Conservation (phyloP, 2,329 filamentous ascomycete species). For the Lachnellula willkommii region DNA sequence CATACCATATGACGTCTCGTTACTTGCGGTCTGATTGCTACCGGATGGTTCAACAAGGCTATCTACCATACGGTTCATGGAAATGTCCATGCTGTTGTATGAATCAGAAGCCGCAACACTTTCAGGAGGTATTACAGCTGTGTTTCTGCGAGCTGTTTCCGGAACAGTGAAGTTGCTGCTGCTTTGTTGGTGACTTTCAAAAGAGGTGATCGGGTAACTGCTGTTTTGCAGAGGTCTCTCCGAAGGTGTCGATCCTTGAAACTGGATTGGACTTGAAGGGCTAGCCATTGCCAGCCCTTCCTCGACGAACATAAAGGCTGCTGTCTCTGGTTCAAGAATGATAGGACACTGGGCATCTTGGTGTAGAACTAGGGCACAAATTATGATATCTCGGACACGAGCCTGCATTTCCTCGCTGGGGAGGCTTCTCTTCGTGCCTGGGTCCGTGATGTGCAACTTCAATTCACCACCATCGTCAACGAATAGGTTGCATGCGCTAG, state of each 20-base stretch:
- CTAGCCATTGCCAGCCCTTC: slow-evolving; percentile 45
- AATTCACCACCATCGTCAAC: slow-evolving; percentile 32
- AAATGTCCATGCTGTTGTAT: slow-evolving; percentile 36
- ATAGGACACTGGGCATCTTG: slow-evolving; percentile 37
- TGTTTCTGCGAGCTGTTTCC: neutral
- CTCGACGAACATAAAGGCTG: slow-evolving; percentile 48
- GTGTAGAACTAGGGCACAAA: slow-evolving; percentile 55
- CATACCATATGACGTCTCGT: slow-evolving; percentile 51
- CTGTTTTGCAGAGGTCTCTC: neutral
- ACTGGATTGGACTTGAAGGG: slow-evolving; percentile 12
- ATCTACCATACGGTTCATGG: slow-evolving; percentile 54
- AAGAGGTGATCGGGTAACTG: neutral
- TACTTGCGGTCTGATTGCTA: slow-evolving; percentile 34
- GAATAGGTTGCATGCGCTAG: slow-evolving; percentile 47
- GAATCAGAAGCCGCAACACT: slow-evolving; percentile 20
- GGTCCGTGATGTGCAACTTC: slow-evolving; percentile 45
- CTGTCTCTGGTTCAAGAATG: slow-evolving; percentile 36
- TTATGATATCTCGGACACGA: slow-evolving; percentile 56
- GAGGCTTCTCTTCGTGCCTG: slow-evolving; percentile 46
- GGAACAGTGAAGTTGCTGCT: neutral
- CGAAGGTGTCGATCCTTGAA: slow-evolving; percentile 32
- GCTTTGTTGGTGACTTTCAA: neutral
- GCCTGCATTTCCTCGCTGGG: slow-evolving; percentile 62
- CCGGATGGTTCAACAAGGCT: slow-evolving; percentile 41
- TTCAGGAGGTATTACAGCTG: slow-evolving; percentile 3